Base-by-base conservation (phyloP, 2,329 filamentous ascomycete species). In the Fusarium penzigii region DNA sequence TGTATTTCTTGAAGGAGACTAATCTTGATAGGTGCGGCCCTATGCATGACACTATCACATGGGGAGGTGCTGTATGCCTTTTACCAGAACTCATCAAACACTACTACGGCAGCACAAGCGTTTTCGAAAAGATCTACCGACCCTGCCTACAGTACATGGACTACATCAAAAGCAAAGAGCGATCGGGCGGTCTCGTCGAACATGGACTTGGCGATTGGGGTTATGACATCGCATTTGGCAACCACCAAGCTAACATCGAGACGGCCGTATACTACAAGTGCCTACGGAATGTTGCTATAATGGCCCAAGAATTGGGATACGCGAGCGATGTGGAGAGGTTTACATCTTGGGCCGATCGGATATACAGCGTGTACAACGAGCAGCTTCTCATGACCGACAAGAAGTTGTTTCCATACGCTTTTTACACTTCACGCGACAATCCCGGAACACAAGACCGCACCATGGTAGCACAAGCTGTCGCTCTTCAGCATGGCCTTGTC, bases 41-140 rank as follows among this genome's bases (percentile, higher is more conserved):
- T 2, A 64, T 78, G 4, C 74, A 78, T 49, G 75, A 78, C 48
- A 78, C 75, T 0, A 75, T 76, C 45, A 74, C 72, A 2, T 76
- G 73, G 73, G 72, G 72, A 13, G 72, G 72, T 17, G 73, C 72
- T 1, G 53, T 74, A 0, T 68, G 65, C n/a, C 58, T 73, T 48
- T 59, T 73, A 2, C 64, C 72, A 0, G 72, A 73, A 32, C 61
- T 74, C 1, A 55, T 75, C 10, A 68, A 68, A 25, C 66, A 65
- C 32, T 75, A 75, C 61, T 75, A 76, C 48, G 72, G 69, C 17
- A 71, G 66, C 6, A 75, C 70, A 0, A 63, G 64, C 10, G 62
- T 69, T 0, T 74, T 75, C 44, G 55, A 62, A 1, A 73, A 70
- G 57, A 58, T 74, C 2, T 74, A 73, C 46, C 57, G 61, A 1